Evolutionary conservation across 73 alveolate species (phyloP).

Genomic region (Diophrys appendiculata): DNA sequence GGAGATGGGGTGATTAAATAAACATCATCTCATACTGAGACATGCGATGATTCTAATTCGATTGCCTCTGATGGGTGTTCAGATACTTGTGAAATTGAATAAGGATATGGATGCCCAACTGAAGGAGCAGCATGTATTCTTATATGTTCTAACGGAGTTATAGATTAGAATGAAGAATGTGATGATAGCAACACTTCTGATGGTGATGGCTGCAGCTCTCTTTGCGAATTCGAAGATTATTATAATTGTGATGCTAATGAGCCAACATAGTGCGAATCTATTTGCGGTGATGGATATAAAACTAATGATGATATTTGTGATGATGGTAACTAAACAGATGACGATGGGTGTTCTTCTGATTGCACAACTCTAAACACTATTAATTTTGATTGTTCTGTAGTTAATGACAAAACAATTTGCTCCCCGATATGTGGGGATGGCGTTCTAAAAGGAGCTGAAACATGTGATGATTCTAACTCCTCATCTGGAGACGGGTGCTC

Average conservation of each 20-base stretch:
- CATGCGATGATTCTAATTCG: too few relatives aligned
- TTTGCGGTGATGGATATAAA: slow-evolving; percentile 12
- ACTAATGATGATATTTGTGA: slow-evolving; percentile 6
- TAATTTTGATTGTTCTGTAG: not conserved
- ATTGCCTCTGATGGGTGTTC: slow-evolving; percentile 10
- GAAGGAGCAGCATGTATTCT: slow-evolving; percentile 2
- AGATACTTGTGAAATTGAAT: slow-evolving; percentile 3
- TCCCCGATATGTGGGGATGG: slow-evolving; percentile 7
- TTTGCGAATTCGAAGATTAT: slow-evolving; percentile 1
- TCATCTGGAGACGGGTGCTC: slow-evolving; percentile 36
- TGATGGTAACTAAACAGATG: slow-evolving; percentile 15
- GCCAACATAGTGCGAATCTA: not conserved
- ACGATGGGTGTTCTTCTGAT: not conserved
- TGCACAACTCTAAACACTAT: not conserved
- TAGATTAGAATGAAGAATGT: slow-evolving; percentile 20
- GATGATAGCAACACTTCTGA: slow-evolving; percentile 22
- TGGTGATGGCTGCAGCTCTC: slow-evolving; percentile 11
- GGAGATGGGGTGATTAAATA: slow-evolving; percentile 64
- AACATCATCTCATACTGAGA: slow-evolving; percentile 34
- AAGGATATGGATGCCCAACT: slow-evolving; percentile 21
- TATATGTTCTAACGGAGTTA: slow-evolving; percentile 1
- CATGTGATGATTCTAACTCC: slow-evolving; percentile 39
- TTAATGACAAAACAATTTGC: not conserved
- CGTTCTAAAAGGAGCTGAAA: not conserved
- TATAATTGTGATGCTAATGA: not conserved